Evolutionary conservation across 164 flowering plant species (phyloP).

Genomic region (Santalum album): DNA sequence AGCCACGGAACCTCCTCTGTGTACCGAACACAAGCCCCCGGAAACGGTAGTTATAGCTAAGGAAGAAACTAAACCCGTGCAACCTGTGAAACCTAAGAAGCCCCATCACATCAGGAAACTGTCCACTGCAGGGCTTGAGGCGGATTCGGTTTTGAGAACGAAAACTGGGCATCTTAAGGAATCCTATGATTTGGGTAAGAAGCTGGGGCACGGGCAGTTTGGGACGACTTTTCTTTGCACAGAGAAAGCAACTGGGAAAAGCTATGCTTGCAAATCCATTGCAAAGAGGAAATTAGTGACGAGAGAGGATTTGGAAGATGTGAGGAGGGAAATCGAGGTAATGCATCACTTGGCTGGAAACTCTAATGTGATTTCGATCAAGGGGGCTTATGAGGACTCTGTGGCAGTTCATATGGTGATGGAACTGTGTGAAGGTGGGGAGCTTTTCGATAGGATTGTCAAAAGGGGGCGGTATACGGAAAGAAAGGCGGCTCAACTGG

Average conservation of each 20-base stretch:
- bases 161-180: constrained; percentile 69
- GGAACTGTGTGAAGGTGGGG: constrained; percentile 85
- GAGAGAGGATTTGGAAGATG: constrained; percentile 75
- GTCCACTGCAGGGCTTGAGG: constrained; percentile 50
- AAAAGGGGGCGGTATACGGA: constrained; percentile 68
- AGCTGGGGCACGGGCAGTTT: constrained; percentile 83
- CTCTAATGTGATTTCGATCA: constrained; percentile 52
- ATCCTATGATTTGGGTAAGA: constrained; percentile 52
- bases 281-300: constrained; percentile 59
- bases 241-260: constrained; percentile 55
- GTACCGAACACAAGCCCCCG: constrained; percentile 37
- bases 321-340: constrained; percentile 81
- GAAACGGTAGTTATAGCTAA: constrained; percentile 26
- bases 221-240: constrained; percentile 66
- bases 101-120: constrained; percentile 37
- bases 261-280: constrained; percentile 81
- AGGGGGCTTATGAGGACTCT: constrained; percentile 72
- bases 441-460: constrained; percentile 79
- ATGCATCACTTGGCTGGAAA: constrained; percentile 78
- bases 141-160: constrained; percentile 47
- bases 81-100: constrained; percentile 20
- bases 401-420: constrained; percentile 85
- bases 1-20: too few species aligned
- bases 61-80: constrained; percentile 3
- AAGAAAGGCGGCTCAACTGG: constrained; percentile 70